Evolutionary conservation across 2,329 filamentous ascomycete species (phyloP).

Genomic region (Pseudocercospora cruenta): DNA sequence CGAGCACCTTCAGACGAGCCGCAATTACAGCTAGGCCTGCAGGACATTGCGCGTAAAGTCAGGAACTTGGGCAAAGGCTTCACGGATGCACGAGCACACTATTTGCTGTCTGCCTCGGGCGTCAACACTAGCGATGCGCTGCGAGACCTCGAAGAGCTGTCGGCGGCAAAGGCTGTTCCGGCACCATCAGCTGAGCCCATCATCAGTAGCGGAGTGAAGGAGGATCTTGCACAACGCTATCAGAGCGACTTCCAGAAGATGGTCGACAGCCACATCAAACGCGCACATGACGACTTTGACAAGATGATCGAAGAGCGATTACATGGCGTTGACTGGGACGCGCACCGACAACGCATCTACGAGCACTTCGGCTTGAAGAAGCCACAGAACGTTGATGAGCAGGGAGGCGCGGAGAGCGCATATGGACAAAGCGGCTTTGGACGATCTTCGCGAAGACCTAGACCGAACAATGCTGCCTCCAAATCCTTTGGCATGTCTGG

Average conservation of each 20-base stretch:
- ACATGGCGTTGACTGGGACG: conserved; percentile 86
- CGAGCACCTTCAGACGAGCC: conserved; percentile 79
- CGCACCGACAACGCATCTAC: conserved; percentile 89
- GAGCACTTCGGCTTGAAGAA: conserved; percentile 85
- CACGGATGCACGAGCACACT: conserved; percentile 66
- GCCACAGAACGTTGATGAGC: conserved; percentile 40
- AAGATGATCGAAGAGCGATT: conserved; percentile 92
- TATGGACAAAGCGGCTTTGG: conserved; percentile 56
- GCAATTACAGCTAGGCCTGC: conserved; percentile 84
- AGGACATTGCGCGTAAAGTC: conserved; percentile 78
- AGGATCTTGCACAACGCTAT: conserved; percentile 35
- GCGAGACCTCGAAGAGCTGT: conserved; percentile 66
- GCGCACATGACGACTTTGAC: conserved; percentile 90
- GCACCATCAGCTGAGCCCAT: conserved; percentile 8
- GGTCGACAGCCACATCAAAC: conserved; percentile 59
- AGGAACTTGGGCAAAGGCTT: conserved; percentile 74
- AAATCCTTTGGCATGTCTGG: conserved; percentile 69
- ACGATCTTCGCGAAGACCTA: conserved; percentile 48
- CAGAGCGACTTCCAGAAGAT: conserved; percentile 67
- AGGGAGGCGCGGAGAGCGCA: conserved; percentile 34
- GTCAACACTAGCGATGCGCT: conserved; percentile 85
- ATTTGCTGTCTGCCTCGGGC: conserved; percentile 88
- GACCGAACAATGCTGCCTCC: conserved; percentile 43
- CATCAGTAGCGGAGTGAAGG: conserved; percentile 33
- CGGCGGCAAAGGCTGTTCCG: conserved; percentile 22